Evolutionary conservation across 495 filamentous ascomycete species (phyloP).

Genomic region (Aspergillus egyptiacus): DNA sequence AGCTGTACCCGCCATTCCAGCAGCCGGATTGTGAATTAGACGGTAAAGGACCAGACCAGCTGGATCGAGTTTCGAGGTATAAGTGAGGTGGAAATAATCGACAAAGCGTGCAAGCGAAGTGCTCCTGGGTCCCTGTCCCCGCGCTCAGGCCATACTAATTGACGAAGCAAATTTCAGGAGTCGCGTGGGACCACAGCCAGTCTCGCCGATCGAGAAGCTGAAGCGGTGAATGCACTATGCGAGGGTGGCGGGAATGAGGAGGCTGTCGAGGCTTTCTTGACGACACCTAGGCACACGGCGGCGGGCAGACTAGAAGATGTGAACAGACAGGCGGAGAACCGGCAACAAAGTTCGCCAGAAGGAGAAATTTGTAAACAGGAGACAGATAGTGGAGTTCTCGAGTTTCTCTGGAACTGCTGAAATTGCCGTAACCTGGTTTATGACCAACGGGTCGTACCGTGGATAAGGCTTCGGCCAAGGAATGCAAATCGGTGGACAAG

Average conservation of each 20-base stretch:
- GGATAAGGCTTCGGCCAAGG: constrained; percentile 14
- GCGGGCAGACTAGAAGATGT: neutral
- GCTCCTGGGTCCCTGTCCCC: constrained; percentile 7
- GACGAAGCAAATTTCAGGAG: constrained; percentile 9
- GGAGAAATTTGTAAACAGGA: constrained; percentile 40
- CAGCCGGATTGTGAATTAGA: constrained; percentile 10
- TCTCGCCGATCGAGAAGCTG: constrained; percentile 6
- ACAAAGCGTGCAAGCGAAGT: constrained; percentile 5
- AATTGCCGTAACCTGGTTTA: neutral
- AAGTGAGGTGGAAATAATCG: constrained; percentile 11
- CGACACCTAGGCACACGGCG: too few relatives aligned
- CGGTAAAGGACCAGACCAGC: constrained; percentile 37
- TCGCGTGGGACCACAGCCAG: constrained; percentile 3
- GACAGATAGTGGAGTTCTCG: constrained; percentile 15
- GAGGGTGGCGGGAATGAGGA: constrained; percentile 14
- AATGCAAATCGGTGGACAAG: constrained; percentile 3
- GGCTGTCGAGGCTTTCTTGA: constrained; percentile 12
- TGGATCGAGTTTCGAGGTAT: constrained; percentile 25
- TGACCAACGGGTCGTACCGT: constrained; percentile 19
- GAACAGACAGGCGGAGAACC: constrained; percentile 8
- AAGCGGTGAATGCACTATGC: constrained; percentile 11
- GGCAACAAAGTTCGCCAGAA: constrained; percentile 19
- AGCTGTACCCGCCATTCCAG: constrained; percentile 43
- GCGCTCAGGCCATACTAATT: constrained; percentile 36
- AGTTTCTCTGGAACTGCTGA: constrained; percentile 7